Evolutionary conservation across 345 rosid genomes (phyloP).

Genomic region (Citrus unshiu): DNA sequence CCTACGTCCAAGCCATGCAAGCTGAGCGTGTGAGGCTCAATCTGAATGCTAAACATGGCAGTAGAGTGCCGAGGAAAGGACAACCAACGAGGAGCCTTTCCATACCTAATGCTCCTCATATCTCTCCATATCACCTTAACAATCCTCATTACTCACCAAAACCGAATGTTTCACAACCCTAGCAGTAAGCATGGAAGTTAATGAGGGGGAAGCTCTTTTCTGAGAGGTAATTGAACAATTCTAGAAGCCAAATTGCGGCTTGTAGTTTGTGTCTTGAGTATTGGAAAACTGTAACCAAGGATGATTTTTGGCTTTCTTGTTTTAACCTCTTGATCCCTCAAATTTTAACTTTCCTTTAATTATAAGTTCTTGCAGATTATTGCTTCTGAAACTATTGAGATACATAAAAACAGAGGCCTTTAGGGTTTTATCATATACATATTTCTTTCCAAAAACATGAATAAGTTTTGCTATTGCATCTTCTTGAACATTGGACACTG

Average conservation of each 20-base stretch:
- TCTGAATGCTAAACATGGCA: not conserved
- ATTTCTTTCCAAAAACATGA: no score
- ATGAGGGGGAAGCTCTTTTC: not conserved
- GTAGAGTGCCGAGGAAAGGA: slow-evolving; percentile 14
- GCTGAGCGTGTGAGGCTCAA: slow-evolving; percentile 14
- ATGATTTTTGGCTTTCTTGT: not conserved
- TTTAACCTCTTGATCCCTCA: not conserved
- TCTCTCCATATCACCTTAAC: slow-evolving; percentile 13
- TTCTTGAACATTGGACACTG: no score
- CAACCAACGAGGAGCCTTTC: slow-evolving; percentile 13
- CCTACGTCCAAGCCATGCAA: slow-evolving; percentile 32
- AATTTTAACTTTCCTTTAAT: not conserved
- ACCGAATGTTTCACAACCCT: not conserved
- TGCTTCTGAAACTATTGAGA: not conserved
- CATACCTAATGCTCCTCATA: slow-evolving; percentile 11
- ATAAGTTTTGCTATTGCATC: no score
- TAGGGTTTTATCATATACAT: no score
- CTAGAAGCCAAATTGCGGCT: not conserved
- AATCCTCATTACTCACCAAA: slow-evolving; percentile 7
- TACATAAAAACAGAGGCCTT: no score
- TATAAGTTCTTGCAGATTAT: not conserved
- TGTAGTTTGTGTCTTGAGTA: not conserved
- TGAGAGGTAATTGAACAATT: not conserved
- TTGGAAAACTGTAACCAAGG: not conserved
- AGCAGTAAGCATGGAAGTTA: not conserved